Evolutionary conservation across 441 rosid genomes (phyloP), one percentile per base, ranked within the genome.

Genomic region (Cnidoscolus chayamansa): DNA sequence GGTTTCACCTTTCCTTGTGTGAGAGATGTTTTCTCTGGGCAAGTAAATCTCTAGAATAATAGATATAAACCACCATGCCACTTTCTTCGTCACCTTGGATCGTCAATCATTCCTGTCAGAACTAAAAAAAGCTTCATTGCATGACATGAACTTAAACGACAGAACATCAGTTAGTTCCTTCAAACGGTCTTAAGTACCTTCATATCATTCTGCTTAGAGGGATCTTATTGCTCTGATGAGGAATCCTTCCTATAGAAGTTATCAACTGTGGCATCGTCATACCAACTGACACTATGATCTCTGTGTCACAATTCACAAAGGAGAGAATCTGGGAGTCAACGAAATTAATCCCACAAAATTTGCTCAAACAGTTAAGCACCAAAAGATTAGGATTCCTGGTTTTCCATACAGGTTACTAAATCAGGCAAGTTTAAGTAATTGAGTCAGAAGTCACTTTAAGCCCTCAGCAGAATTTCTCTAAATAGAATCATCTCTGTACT

Each of bases 181-280:
- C 1, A 8, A 40, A 63, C 74, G n/a, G 54, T 71, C 59, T 47
- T 71, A 25, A 32, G 30, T 68, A 51, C 71, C 68, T 81, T 80
- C 79, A 84, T 68, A 77, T 71, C 54, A 87, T 80, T 82, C 93
- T 87, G 80, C 76, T 83, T 15, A 88, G 80, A 47, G 87, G 92
- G 67, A 88, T 80, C 80, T 88, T 85, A 70, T 69, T 82, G 61
- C 81, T 76, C 58, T 80, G 89, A 81, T 80, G 82, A 63, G 84
- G 78, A 77, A 76, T 60, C 78, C 84, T 81, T 62, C 88, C 88
- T 63, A 79, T 65, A 35, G 84, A 85, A 78, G 98, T 80, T 15
- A 92, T 82, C 72, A 88, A 82, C 72, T 92, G 96, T 0, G 98
- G 98, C 98, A 94, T 92, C 0, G 98, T 91, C 98, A 94, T 92